Base-by-base conservation (phyloP, 768 basidiomycete species). In the Pleurotus salmoneostramineus region DNA sequence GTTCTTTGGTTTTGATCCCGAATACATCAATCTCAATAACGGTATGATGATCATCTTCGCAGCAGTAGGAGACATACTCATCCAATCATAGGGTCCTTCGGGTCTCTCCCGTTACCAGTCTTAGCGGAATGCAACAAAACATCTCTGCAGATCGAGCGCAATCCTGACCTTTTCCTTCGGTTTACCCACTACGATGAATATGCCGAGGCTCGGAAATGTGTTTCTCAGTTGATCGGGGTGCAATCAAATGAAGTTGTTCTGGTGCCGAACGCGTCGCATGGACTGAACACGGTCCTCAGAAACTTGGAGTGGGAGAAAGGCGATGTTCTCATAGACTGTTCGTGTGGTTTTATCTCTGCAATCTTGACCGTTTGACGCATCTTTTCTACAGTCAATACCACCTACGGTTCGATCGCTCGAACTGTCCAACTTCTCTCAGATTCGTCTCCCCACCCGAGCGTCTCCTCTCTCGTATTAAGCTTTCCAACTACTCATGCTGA, bases 271-370 rank as follows among this genome's bases (percentile, higher is more conserved):
- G 76, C 83, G 0, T 81, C 83, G 0, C 75, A 77, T 61, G 85
- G 82, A 1, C 63, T 91, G 42, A 82, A 82, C 58, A 89, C 83
- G 6, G 72, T 90, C 42, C 64, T 88, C 48, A 69, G 74, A 47
- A 89, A 89, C 63, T 72, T 91, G 27, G 70, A 75, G 46, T 89
- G 85, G 87, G 67, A 77, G 32, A 65, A 76, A 57, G 81, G 80
- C 1, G 90, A 92, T 67, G 71, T 87, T 15, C 72, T 92, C 51
- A 66, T 91, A 35, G 69, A 70, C 1, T 79, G 87, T 87, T 51
- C 44, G 63, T 60, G 11, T 32, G 21, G n/a, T 50, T 17, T 14
- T n/a, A 17, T 7, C 35, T n/a, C 7, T 17, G 0, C 14, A 12
- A 56, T 32, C 6, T 40, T 27, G n/a, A 14, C 15, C 14, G 27